Conservation (phyloP, 495 filamentous ascomycete genomes). For the Bacidia rubella region DNA sequence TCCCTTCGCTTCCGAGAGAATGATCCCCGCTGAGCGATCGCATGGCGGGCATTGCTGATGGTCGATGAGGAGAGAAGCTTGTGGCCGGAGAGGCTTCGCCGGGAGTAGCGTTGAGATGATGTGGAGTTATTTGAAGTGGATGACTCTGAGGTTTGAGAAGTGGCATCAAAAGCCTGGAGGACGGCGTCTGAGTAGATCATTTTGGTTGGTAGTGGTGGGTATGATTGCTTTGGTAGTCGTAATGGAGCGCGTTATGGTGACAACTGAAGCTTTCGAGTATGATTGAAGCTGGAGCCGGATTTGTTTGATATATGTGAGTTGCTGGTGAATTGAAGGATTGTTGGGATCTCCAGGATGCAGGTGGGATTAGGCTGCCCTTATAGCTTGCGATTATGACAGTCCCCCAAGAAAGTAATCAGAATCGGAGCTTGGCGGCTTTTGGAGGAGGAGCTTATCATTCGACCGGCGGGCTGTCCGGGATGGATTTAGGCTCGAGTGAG, state of each 20-base stretch:
- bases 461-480: no score
- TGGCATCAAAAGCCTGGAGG: slow-evolving; percentile 15
- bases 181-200: slow-evolving; percentile 17
- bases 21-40: neutral
- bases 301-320: neutral
- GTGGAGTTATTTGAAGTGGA: neutral
- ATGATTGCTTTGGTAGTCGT: neutral
- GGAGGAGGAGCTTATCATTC: no score
- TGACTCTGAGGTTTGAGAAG: slow-evolving; percentile 5
- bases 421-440: no score
- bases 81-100: neutral
- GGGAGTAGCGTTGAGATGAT: no score
- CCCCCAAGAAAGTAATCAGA: no score
- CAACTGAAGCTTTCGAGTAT: no score
- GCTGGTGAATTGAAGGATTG: neutral
- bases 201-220: neutral
- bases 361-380: neutral
- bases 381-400: neutral
- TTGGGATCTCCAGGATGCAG: neutral
- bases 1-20: slow-evolving; percentile 1
- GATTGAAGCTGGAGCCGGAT: neutral
- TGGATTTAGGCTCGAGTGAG: no score
- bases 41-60: neutral
- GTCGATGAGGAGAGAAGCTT: neutral
- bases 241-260: no score